Evolutionary conservation across 1,284 basidiomycete species (phyloP), one percentile per base, ranked within the genome.

Genomic region (Testicularia cyperi): DNA sequence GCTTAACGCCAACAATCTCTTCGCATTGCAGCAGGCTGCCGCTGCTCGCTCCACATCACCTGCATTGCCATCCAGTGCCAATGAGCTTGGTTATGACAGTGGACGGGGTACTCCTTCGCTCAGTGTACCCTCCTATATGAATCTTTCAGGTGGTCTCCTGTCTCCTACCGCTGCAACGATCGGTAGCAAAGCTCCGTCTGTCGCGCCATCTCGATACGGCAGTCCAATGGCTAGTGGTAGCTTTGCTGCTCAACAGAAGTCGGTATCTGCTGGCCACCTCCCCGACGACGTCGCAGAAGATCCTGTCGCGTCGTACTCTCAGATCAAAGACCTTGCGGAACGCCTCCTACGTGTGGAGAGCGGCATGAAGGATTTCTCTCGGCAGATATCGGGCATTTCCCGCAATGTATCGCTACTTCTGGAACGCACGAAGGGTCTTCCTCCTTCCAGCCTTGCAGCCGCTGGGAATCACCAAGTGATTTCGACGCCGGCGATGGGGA

Each of bases 391-490:
- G 6, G 86, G 88, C 67, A 80, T 91, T 34, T 83, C 85, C 53
- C 83, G 83, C 68, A 90, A 90, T 78, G 83, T 90, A 42, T 83
- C 85, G 70, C 70, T 88, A 12, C 80, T 90, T 40, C 80, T 90
- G 28, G 87, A 90, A 52, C 83, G 85, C 27, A 70, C 64, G 34
- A 53, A 55, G 35, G 44, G 30, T 19, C 43, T 62, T 4, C 46
- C 53, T 6, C 53, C 45, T 1, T 24, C 41, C 7, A 58, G 51
- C 33, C 60, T 63, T 15, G n/a, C n/a, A n/a, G 51, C 46, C 18
- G 44, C 34, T 19, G 52, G 44, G 28, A 38, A 49, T 20, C 44
- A 37, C 20, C 29, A 34, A n/a, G 26, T 46, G 12, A 23, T 43
- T 5, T 31, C 48, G n/a, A 21, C 2, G 13, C 14, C 29, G 3